Evolutionary conservation across 208 protist species (phyloP).

Genomic region (Leishmania major): DNA sequence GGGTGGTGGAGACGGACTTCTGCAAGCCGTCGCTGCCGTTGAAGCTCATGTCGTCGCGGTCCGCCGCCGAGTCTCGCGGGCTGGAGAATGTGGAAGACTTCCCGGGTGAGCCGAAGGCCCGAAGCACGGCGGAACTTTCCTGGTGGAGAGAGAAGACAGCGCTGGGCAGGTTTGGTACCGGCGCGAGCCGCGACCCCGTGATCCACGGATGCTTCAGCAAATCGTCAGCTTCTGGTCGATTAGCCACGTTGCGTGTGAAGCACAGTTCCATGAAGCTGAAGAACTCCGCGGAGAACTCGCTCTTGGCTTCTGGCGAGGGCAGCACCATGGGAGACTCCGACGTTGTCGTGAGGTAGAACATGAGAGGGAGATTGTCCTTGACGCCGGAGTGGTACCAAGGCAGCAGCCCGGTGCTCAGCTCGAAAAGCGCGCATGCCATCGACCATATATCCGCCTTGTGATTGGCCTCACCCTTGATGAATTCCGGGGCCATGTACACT

Average conservation of each 20-base stretch:
- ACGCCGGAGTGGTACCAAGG: conserved; percentile 89
- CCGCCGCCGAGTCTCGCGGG: conserved; percentile 35
- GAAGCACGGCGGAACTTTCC: conserved; percentile 17
- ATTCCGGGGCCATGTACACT: conserved; percentile 90
- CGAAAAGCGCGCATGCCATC: conserved; percentile 88
- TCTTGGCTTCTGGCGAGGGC: conserved; percentile 39
- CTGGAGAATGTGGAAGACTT: conserved; percentile 39
- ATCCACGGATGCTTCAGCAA: conserved; percentile 89
- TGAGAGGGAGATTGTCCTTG: conserved; percentile 79
- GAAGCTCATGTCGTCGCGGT: conserved; percentile 36
- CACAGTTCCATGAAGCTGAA: conserved; percentile 87
- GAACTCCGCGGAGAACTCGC: conserved; percentile 79
- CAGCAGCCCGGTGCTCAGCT: conserved; percentile 77
- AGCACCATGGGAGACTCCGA: conserved; percentile 79
- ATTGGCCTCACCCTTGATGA: conserved; percentile 82
- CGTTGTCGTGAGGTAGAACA: conserved; percentile 90
- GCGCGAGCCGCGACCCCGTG: conserved; percentile 34
- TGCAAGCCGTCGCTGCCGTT: conserved; percentile 32
- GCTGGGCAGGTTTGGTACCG: conserved; percentile 13
- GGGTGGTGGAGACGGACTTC: conserved; percentile 27
- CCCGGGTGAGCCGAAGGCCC: conserved; percentile 20
- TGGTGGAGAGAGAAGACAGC: conserved; percentile 27
- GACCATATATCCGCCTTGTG: conserved; percentile 92
- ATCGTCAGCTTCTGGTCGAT: conserved; percentile 70
- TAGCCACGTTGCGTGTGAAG: conserved; percentile 74